Percentiles rank a stretch among this genome's conserved stretches.
phyloP scores from a whole-genome alignment of 192 early-diverging fungal genomes.

The Geranomyces variabilis region DNA sequence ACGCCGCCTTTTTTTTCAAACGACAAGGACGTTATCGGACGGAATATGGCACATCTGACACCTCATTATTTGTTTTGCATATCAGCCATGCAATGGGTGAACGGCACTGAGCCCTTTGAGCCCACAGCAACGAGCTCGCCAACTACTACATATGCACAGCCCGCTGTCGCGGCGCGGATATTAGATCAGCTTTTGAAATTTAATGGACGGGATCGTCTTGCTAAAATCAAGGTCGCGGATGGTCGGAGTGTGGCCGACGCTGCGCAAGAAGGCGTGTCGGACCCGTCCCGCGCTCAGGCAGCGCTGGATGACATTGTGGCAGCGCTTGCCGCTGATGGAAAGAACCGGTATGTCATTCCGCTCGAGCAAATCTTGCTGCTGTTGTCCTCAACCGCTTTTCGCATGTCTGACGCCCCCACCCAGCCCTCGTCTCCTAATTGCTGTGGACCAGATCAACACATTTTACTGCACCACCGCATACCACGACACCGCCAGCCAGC shows the following conservation, averaged over 20 bases:
- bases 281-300: slow-evolving; percentile 7
- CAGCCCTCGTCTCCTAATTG: slow-evolving; percentile 14
- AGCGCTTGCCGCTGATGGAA: slow-evolving; percentile 8
- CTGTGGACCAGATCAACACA: slow-evolving; percentile 29
- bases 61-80: too few relatives aligned
- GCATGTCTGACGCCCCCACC: neutral
- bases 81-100: slow-evolving; percentile 17
- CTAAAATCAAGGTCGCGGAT: neutral
- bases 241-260: slow-evolving; percentile 8
- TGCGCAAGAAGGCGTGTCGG: slow-evolving; percentile 9
- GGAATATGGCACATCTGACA: too few relatives aligned
- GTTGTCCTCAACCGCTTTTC: neutral
- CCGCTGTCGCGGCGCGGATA: neutral
- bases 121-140: neutral
- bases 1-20: too few relatives aligned
- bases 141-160: slow-evolving; percentile 11
- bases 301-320: slow-evolving; percentile 16
- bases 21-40: too few relatives aligned
- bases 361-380: neutral
- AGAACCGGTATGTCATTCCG: neutral
- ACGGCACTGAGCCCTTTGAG: slow-evolving; percentile 26
- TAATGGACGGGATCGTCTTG: neutral
- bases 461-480: slow-evolving; percentile 31
- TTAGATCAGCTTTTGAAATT: slow-evolving; percentile 17
- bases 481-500: slow-evolving; percentile 19